Evolutionary conservation across 2,329 filamentous ascomycete species (phyloP), one percentile per base, ranked within the genome.

Genomic region (Aspergillus floridensis): DNA sequence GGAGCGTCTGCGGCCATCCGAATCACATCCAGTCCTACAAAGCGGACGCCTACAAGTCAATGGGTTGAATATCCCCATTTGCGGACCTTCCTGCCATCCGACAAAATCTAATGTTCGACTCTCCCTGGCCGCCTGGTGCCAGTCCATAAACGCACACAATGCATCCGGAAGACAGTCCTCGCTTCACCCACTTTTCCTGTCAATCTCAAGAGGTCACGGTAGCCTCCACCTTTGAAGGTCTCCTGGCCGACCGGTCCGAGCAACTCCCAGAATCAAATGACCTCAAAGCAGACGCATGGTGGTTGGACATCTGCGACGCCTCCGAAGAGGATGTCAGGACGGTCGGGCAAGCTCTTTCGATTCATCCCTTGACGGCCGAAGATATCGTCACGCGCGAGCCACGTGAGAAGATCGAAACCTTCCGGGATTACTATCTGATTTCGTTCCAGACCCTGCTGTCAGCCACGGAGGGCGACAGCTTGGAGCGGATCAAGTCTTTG

Each of bases 351-450:
- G 92, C 92, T 1, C 96, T 98, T 72, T 91, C 91, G 12, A 90
- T 98, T 52, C 95, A 98, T 76, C 93, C 93, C 11, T 80, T 98
- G 72, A 98, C 95, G 0, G 90, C 92, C 26, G 95, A 99, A 76
- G 95, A 98, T 78, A 96, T 99, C 65, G 88, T 88, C 55, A 95
- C 91, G 0, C 92, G 96, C 70, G 95, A 98, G 75, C 88, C 92
- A 2, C 91, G 95, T 29, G 95, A 98, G 79, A 98, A 99, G 81
- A 96, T 99, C 59, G 95, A 99, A 75, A 84, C 98, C 16, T 98
- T 98, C 78, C 89, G 90, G 16, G 91, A 92, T 22, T 99, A 99
- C 79, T 99, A 98, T 77, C 96, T 99, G 73, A 91, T 96, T 49
- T 96, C 91, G 71, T 97, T 98, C 82, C 88, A 93, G 56, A 96